These are phyloP conservation scores for Aquilaria yunnanensis DNA, from an alignment of 345 rosid genomes.

Conservation along the genomic window DNA sequence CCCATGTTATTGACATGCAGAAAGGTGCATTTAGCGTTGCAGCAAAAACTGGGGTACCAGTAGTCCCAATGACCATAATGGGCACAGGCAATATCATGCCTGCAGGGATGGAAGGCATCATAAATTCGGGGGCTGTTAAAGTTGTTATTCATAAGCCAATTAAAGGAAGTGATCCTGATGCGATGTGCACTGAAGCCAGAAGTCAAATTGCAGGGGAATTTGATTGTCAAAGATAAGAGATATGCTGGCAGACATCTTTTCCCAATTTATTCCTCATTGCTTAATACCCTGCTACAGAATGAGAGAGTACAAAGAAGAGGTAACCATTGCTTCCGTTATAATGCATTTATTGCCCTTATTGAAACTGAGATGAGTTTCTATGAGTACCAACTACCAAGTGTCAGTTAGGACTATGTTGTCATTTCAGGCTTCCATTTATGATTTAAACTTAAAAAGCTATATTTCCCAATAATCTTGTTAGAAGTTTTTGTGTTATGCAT, in stretches of 20 bases:
- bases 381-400: too few species aligned
- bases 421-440: not conserved
- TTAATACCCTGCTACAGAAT: constrained; percentile 4
- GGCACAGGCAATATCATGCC: constrained; percentile 98
- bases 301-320: constrained; percentile 13
- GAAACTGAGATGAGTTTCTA: not conserved
- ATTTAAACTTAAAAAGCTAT: not conserved
- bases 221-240: constrained; percentile 21
- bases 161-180: constrained; percentile 54
- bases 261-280: not conserved
- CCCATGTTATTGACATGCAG: constrained; percentile 30
- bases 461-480: too few species aligned
- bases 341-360: not conserved
- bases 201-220: constrained; percentile 48
- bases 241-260: not conserved
- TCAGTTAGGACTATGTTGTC: not conserved
- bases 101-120: constrained; percentile 63
- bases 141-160: constrained; percentile 73
- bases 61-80: constrained; percentile 71
- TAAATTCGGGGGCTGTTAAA: constrained; percentile 61
- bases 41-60: constrained; percentile 69
- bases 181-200: constrained; percentile 59
- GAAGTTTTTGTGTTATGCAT: too few species aligned
- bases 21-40: constrained; percentile 96
- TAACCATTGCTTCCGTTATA: not conserved